A percentile compares a stretch with the other conserved stretches of the same genome.
These are phyloP conservation scores for Boletus subparvulus DNA, from an alignment of 768 basidiomycete genomes.

Conservation along the genomic window DNA sequence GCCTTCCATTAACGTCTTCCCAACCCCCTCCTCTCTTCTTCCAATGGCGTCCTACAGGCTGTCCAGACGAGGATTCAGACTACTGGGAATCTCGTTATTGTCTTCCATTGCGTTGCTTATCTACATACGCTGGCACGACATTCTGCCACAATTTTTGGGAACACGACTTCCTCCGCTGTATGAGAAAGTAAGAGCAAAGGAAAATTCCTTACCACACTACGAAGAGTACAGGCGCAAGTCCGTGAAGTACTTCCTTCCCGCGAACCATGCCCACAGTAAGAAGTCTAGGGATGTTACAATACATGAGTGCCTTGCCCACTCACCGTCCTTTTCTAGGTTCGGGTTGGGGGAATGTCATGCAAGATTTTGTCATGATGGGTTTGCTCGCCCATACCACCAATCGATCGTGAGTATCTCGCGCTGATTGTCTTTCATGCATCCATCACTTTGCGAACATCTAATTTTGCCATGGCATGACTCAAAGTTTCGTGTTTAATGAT, in stretches of 20 bases:
- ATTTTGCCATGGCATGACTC: not conserved
- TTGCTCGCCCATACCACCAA: slow-evolving; percentile 36
- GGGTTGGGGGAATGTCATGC: slow-evolving; percentile 44
- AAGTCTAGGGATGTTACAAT: not conserved
- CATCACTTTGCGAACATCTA: not conserved
- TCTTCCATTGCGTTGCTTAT: slow-evolving; percentile 14
- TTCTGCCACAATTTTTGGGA: not conserved
- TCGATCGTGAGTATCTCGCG: slow-evolving; percentile 32
- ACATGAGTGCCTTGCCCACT: not conserved
- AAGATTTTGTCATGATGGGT: slow-evolving; percentile 38
- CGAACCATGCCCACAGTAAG: slow-evolving; percentile 46
- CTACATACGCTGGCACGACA: slow-evolving; percentile 9
- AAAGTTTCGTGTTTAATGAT: slow-evolving; percentile 44
- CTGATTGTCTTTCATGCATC: not conserved
- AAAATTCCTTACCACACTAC: slow-evolving; percentile 44
- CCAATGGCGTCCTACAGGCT: slow-evolving; percentile 23
- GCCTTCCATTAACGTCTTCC: not conserved
- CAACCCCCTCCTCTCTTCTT: not conserved
- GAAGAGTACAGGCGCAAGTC: slow-evolving; percentile 33
- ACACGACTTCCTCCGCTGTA: slow-evolving; percentile 42
- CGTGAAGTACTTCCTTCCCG: slow-evolving; percentile 45
- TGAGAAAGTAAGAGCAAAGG: slow-evolving; percentile 36
- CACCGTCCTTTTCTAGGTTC: slow-evolving; percentile 24
- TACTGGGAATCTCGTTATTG: slow-evolving; percentile 9
- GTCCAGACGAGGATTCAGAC: slow-evolving; percentile 26